Evolutionary conservation across 805 yeast species (phyloP), one percentile per base, ranked within the genome.

Genomic region (Candida germanica): DNA sequence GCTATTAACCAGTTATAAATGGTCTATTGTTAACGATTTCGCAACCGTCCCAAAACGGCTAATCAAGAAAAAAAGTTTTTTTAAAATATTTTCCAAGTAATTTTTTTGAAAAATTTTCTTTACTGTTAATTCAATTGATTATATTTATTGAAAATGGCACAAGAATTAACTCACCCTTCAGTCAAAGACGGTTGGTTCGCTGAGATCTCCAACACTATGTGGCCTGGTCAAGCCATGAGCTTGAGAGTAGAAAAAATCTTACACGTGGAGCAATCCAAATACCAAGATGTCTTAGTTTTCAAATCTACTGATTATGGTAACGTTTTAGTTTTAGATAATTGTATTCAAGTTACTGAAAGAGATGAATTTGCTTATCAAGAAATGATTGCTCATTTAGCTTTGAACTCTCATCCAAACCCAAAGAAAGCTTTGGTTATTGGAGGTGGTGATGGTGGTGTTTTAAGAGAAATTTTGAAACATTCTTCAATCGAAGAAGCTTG

Each of bases 191-290:
- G 97, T 56, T 91, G 98, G 98, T 91, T 91, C 70, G 80, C 91
- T 54, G 98, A 91, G 66, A 73, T 85, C 61, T 85, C 95, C 49
- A 87, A 89, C 63, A 86, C 95, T 58, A 84, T 87, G 87, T 91
- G 96, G 95, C 98, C 98, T 20, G 98, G 98, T 48, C 96, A 89
- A 74, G 98, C 97, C 50, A 82, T 93, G 93, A 77, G 88, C 35
- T 73, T 91, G 50, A 77, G 80, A 47, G 98, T 91, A 40, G 87
- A 91, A 49, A 80, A 88, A 63, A 77, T 91, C 35, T 73, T 91
- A 48, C 88, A 85, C 66, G 83, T 77, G 44, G 95, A 83, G 61
- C 75, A 82, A 63, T 86, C 96, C 42, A 76, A 81, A 63, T 91
- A 84, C 65, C 98, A 91, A 71, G 98, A 91, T 56, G 89, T 91